Conservation (phyloP, 2,329 filamentous ascomycete genomes). For the Phaeosphaeriaceae sp. region DNA sequence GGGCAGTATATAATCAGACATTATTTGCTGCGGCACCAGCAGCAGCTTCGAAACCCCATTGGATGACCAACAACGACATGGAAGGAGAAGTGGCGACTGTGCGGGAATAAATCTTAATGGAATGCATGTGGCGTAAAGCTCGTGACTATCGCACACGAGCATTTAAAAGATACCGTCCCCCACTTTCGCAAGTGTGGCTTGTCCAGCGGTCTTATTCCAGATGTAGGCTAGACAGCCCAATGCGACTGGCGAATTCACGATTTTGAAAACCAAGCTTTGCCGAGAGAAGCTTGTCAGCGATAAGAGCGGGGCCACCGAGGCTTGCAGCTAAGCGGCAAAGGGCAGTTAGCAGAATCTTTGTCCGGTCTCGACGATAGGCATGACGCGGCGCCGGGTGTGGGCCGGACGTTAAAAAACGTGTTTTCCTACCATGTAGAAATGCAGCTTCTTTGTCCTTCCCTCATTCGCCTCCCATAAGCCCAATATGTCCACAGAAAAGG, state of each 20-base stretch:
- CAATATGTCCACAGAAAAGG: conserved; percentile 24
- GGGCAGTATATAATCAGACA: too few species aligned
- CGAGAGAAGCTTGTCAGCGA: conserved; percentile 22
- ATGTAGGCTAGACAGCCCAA: neutral
- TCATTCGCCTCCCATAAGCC: neutral
- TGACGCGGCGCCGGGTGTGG: conserved; percentile 15
- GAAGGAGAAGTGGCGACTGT: neutral
- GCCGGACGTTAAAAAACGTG: conserved; percentile 8
- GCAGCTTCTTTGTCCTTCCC: neutral
- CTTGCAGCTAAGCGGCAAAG: conserved; percentile 17
- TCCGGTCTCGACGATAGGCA: neutral
- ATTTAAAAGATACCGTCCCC: neutral
- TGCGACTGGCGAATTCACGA: neutral
- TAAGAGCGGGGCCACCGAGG: conserved; percentile 21
- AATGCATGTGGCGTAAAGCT: neutral
- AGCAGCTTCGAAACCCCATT: too few species aligned
- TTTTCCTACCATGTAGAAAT: conserved; percentile 3
- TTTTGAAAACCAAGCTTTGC: conserved; percentile 14
- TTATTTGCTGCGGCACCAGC: too few species aligned
- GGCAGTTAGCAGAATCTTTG: conserved; percentile 11
- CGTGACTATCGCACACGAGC: neutral
- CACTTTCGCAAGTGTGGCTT: neutral
- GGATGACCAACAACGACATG: too few species aligned
- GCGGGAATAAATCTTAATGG: neutral
- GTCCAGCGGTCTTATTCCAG: neutral